Evolutionary conservation across 1,139 yeast species (phyloP).

Genomic region (Martiniozyma asiatica): DNA sequence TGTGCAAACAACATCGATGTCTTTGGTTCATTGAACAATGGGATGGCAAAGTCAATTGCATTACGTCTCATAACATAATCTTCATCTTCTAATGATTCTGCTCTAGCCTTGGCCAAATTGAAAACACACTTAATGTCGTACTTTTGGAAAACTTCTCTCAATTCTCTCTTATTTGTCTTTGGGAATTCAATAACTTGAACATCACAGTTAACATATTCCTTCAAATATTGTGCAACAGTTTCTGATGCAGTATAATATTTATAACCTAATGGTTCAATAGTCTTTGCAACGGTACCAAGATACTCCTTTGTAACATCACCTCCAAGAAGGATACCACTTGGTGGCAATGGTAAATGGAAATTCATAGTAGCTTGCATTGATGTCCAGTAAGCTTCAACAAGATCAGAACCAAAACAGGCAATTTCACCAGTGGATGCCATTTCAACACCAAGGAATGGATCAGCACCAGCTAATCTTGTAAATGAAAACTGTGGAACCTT

Average conservation of each 20-base stretch:
- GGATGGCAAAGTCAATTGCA: slow-evolving; percentile 95
- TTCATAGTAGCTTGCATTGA: slow-evolving; percentile 95
- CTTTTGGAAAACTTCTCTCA: slow-evolving; percentile 85
- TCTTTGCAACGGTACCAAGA: slow-evolving; percentile 62
- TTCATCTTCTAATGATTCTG: slow-evolving; percentile 70
- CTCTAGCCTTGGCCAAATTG: slow-evolving; percentile 85
- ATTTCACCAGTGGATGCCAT: slow-evolving; percentile 99
- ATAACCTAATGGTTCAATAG: slow-evolving; percentile 66
- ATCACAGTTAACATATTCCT: slow-evolving; percentile 22
- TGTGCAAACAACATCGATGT: slow-evolving; percentile 81
- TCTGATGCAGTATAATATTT: slow-evolving; percentile 68
- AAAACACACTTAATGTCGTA: slow-evolving; percentile 77
- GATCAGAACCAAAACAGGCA: slow-evolving; percentile 85
- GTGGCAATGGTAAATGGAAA: slow-evolving; percentile 86
- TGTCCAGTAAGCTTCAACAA: slow-evolving; percentile 93
- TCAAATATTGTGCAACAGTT: slow-evolving; percentile 59
- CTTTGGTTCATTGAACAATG: slow-evolving; percentile 91
- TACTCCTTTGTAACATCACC: slow-evolving; percentile 72
- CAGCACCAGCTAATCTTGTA: slow-evolving; percentile 97
- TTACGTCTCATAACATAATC: slow-evolving; percentile 98
- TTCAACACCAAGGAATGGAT: slow-evolving; percentile 96
- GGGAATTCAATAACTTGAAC: slow-evolving; percentile 78
- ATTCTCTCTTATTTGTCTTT: slow-evolving; percentile 79
- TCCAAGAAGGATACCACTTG: slow-evolving; percentile 81
- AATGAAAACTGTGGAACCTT: slow-evolving; percentile 97